These are phyloP conservation scores for Mycena alexandri DNA, from an alignment of 768 basidiomycete species.

Conservation along the genomic window DNA sequence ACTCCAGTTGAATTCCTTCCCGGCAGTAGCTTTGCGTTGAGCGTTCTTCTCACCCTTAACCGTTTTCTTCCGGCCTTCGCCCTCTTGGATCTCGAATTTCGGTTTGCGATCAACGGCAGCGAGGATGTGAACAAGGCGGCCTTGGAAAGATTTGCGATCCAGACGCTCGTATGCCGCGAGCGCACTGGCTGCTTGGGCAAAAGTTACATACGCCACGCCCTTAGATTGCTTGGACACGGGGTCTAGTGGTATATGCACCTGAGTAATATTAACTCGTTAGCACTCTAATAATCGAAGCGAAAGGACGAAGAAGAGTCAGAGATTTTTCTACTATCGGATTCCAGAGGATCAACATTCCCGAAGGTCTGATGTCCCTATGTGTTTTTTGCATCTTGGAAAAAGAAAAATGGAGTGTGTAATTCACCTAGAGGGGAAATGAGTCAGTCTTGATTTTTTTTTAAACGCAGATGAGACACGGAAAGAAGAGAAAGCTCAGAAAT, in stretches of 20 bases:
- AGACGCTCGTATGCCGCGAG: conserved; percentile 81
- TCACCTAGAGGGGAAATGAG: conserved; percentile 46
- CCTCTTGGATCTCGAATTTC: conserved; percentile 58
- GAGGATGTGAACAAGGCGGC: conserved; percentile 90
- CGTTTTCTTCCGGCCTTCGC: conserved; percentile 58
- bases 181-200: conserved; percentile 54
- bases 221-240: conserved; percentile 59
- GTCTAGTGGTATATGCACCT: conserved; percentile 67
- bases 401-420: conserved; percentile 13
- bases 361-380: conserved; percentile 55
- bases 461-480: conserved; percentile 14
- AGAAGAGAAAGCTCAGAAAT: conserved; percentile 44
- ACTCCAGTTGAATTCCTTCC: conserved; percentile 91
- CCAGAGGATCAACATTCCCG: conserved; percentile 56
- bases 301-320: conserved; percentile 45
- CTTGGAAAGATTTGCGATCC: conserved; percentile 91
- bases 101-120: conserved; percentile 81
- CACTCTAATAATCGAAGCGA: neutral
- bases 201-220: conserved; percentile 67
- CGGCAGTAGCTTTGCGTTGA: conserved; percentile 75
- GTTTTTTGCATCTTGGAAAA: conserved; percentile 47
- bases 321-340: conserved; percentile 59
- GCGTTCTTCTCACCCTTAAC: conserved; percentile 73
- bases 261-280: conserved; percentile 32
- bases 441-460: neutral